These are phyloP conservation scores for Yamadazyma laniorum DNA, from an alignment of 805 yeast genomes.

Conservation along the genomic window DNA sequence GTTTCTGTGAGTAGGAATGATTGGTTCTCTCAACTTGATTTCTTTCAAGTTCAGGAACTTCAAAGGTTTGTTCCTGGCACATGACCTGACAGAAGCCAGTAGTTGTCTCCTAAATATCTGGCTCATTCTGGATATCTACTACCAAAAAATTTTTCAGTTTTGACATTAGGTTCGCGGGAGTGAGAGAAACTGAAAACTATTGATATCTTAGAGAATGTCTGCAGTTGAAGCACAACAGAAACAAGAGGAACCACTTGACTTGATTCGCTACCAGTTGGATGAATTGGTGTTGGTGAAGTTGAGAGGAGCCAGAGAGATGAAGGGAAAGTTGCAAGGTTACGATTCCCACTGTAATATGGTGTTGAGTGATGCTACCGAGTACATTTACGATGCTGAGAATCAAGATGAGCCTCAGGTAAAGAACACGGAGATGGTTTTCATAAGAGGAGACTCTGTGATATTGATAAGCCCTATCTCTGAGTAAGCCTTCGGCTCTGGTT, in stretches of 20 bases:
- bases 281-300: constrained; percentile 84
- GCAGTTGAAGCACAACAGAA: constrained; percentile 32
- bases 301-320: constrained; percentile 90
- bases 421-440: constrained; percentile 84
- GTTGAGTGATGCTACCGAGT: constrained; percentile 87
- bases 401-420: constrained; percentile 43
- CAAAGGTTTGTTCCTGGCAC: constrained; percentile 39
- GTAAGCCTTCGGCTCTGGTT: constrained; percentile 8
- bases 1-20: constrained; percentile 76
- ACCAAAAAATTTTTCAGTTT: constrained; percentile 6
- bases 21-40: constrained; percentile 70
- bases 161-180: background rate
- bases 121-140: constrained; percentile 1
- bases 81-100: constrained; percentile 32
- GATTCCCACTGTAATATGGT: constrained; percentile 97
- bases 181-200: no score
- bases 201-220: constrained; percentile 22
- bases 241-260: constrained; percentile 78
- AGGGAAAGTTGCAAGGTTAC: constrained; percentile 88
- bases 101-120: constrained; percentile 18
- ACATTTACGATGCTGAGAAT: constrained; percentile 58
- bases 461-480: constrained; percentile 54
- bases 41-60: constrained; percentile 25
- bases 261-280: constrained; percentile 81
- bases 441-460: constrained; percentile 97